Evolutionary conservation across 2,329 filamentous ascomycete genomes (phyloP), one percentile per base, ranked within the genome.

Genomic region (Alternaria brassicae): DNA sequence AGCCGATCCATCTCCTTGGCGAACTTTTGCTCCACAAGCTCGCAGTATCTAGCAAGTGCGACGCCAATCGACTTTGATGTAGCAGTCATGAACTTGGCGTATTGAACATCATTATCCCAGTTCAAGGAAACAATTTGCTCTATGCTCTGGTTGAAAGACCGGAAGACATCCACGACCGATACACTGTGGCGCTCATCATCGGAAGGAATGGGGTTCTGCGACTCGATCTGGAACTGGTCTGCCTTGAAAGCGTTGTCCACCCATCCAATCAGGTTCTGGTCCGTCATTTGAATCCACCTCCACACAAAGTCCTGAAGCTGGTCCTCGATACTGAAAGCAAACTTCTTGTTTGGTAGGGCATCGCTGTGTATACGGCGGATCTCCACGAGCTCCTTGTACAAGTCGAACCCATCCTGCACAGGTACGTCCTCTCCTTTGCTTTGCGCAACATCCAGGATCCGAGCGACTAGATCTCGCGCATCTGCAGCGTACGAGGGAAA

Each of bases 61-160:
- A 86, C 84, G 2, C 93, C 90, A 60, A 98, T 92, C 0, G 90
- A 89, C 71, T 93, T 96, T 13, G 93, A 89, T 15, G 97, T 82
- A 2, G 92, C 88, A 15, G 95, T 99, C 93, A 98, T 98, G 79
- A 99, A 99, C 62, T 93, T 92, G 37, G 95, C 94, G 74, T 97
- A 91, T 66, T 97, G 93, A 36, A 96, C 84, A 71, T 97, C 92
- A 74, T 98, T 92, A 65, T 93, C 90, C 95, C 95, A 99, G 61
- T 93, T 88, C 10, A 99, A 84, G 67, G 92, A 84, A 53, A 91
- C 88, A 54, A 99, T 88, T 70, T 96, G 92, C 64, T 97, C 91
- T 34, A 96, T 88, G 17, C 91, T 91, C 79, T 97, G 91, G 70
- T 93, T 96, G 83, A 98, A 97, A 1, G 96, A 89, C 69, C 91